Evolutionary conservation across 495 filamentous ascomycete genomes (phyloP).

Genomic region (Thermothielavioides terrestris): DNA sequence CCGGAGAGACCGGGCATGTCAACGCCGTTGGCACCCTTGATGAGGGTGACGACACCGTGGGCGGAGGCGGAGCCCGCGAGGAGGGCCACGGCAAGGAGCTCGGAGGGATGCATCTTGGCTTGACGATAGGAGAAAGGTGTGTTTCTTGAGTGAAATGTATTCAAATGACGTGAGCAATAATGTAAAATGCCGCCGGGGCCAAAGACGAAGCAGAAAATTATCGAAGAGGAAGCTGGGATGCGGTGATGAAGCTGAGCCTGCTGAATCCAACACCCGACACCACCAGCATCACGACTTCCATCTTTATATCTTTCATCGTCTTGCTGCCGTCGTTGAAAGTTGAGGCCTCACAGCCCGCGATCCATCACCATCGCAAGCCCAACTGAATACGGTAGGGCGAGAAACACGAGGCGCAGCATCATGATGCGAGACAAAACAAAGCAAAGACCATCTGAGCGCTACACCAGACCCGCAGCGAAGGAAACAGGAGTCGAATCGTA

Average conservation of each 20-base stretch:
- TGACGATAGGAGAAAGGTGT: not conserved
- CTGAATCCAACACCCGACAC: not conserved
- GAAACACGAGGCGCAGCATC: conserved; percentile 6
- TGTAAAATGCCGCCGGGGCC: conserved; percentile 3
- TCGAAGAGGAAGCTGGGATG: not conserved
- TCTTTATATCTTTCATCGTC: not conserved
- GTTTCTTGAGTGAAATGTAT: not conserved
- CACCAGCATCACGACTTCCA: not conserved
- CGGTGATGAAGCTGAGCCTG: not conserved
- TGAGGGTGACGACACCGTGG: conserved; percentile 44
- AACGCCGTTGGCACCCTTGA: conserved; percentile 47
- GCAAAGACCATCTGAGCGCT: not conserved
- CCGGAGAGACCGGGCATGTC: conserved; percentile 46
- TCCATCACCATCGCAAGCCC: not conserved
- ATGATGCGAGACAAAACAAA: conserved; percentile 1
- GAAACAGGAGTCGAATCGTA: conserved; percentile 9
- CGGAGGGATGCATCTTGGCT: conserved; percentile 26
- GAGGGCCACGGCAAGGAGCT: conserved; percentile 18
- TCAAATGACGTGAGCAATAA: not conserved
- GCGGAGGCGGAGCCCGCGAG: conserved; percentile 23
- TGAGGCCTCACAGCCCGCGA: no score
- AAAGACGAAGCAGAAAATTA: not conserved
- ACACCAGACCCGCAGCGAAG: not conserved
- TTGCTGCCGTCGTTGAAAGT: not conserved
- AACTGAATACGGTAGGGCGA: not conserved